Evolutionary conservation across 371 early-diverging fungal genomes (phyloP), one percentile per base, ranked within the genome.

Genomic region (Dichotomocladium elegans): DNA sequence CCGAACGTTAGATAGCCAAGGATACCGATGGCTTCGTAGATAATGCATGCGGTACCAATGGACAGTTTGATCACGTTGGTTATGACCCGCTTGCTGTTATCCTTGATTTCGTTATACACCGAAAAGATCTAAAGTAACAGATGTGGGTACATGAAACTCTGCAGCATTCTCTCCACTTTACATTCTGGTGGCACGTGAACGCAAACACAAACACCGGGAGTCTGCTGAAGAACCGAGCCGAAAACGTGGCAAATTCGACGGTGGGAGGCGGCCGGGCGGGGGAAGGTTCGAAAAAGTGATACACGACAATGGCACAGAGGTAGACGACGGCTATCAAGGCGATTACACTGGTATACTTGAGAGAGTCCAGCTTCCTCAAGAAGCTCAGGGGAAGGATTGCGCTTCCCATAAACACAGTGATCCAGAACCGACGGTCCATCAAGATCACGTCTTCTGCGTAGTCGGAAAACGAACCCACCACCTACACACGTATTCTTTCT

Each of bases 201-300:
- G 95, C 92, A 83, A 99, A 99, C 21, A 99, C 94, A 81, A 99
- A 99, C 37, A 99, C 92, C 2, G 99, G 99, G 22, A 99, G 66
- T 3, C 85, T 85, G 19, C 80, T 81, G 48, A 99, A 85, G 64
- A 97, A 92, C 11, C 76, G 66, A 10, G 72, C 66, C 4, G 80
- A 60, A 15, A 90, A 55, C n/a, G 71, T 69, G 21, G 91, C 60
- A 37, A 79, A 72, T 40, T 70, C 68, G 29, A 82, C 59, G 2
- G 63, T 60, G 17, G 71, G 63, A 28, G 78, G 74, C 31, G 79
- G 76, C 10, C 70, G 68, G 2, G 65, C 63, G 41, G 64, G 72
- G 14, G 63, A 68, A 22, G 83, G 82, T 5, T 79, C 62, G 34
- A 89, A 59, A 59, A 83, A 95, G 51, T 87, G 85, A 42, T 80